Base-by-base conservation (phyloP, 169 alveolate genomes). In the Plasmodium knowlesi region DNA sequence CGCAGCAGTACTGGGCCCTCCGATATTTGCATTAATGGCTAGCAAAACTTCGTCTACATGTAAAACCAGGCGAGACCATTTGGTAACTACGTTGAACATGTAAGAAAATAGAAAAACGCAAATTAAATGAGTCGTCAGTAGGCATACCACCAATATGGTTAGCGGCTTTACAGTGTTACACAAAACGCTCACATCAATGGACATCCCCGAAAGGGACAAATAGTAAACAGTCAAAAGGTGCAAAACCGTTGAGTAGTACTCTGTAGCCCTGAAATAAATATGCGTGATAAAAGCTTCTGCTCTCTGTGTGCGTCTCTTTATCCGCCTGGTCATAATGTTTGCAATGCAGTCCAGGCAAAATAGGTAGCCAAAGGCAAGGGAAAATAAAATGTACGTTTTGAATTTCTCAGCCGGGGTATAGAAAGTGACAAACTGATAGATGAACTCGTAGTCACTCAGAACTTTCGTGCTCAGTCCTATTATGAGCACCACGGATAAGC, bases 11-110 rank as follows among this genome's bases (percentile, higher is more conserved):
- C 84, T 84, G 30, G 92, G 92, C 5, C 92, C 92, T n/a, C 92
- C 92, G 34, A 84, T 57, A 61, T 84, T 84, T 84, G 92, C 92
- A 78, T 86, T 86, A 41, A 86, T 76, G 46, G 93, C 93, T 74
- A 76, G 43, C 80, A 86, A 74, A 5, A 86, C 50, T 54, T 70
- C 93, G 61, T 86, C 86, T n/a, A 86, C 43, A 76, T 53, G 82
- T 53, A 86, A 46, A 41, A 37, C 25, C 71, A 74, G 19, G 71
- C 39, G 34, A 34, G 50, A 30, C 41, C 25, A 46, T 57, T 76
- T 76, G 12, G 78, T 34, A 22, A 32, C 9, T 3, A 53, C n/a
- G 46, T 76, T 86, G 43, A 50, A 86, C 39, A 86, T 86, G 80
- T 19, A 76, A 12, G 76, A 86, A 74, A 86, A 76, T 22, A 32